A percentile compares a stretch with the other conserved stretches of the same genome.
These are phyloP conservation scores for Keithomyces neogunnii DNA, from an alignment of 2,329 filamentous ascomycete species.

Conservation along the genomic window DNA sequence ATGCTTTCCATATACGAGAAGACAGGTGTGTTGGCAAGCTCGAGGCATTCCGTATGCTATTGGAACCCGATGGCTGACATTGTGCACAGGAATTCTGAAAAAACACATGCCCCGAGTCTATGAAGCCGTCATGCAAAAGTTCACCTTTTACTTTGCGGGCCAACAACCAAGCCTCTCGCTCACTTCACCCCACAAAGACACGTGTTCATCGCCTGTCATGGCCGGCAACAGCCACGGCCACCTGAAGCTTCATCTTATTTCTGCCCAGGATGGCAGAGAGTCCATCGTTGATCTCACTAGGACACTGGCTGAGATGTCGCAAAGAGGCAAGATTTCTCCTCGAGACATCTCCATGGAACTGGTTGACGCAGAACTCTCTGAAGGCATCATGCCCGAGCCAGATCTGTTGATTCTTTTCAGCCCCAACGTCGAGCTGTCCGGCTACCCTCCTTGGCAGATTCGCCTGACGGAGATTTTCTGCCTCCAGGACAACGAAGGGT, in stretches of 20 bases:
- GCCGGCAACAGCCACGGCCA: constrained; percentile 27
- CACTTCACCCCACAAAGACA: constrained; percentile 34
- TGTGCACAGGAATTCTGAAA: constrained; percentile 69
- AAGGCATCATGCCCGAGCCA: constrained; percentile 76
- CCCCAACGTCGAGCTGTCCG: constrained; percentile 72
- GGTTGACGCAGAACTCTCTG: constrained; percentile 78
- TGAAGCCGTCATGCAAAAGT: constrained; percentile 66
- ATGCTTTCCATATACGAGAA: constrained; percentile 86
- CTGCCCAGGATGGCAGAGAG: constrained; percentile 79
- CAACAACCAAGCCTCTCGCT: constrained; percentile 61
- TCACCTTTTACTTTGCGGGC: constrained; percentile 80
- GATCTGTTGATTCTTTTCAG: constrained; percentile 85
- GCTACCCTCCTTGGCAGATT: constrained; percentile 96
- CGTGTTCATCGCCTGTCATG: constrained; percentile 18
- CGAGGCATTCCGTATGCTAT: too few species aligned
- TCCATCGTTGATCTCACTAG: constrained; percentile 93
- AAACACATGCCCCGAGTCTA: constrained; percentile 81
- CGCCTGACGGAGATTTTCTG: constrained; percentile 90
- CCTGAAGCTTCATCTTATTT: constrained; percentile 67
- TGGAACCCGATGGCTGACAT: constrained; percentile 10
- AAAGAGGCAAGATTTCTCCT: constrained; percentile 72
- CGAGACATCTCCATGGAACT: constrained; percentile 78
- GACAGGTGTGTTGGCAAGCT: constrained; percentile 52
- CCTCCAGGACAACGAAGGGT: constrained; percentile 65
- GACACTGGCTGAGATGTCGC: constrained; percentile 90